Evolutionary conservation across 495 filamentous ascomycete genomes (phyloP).

Genomic region (Cercophora scortea): DNA sequence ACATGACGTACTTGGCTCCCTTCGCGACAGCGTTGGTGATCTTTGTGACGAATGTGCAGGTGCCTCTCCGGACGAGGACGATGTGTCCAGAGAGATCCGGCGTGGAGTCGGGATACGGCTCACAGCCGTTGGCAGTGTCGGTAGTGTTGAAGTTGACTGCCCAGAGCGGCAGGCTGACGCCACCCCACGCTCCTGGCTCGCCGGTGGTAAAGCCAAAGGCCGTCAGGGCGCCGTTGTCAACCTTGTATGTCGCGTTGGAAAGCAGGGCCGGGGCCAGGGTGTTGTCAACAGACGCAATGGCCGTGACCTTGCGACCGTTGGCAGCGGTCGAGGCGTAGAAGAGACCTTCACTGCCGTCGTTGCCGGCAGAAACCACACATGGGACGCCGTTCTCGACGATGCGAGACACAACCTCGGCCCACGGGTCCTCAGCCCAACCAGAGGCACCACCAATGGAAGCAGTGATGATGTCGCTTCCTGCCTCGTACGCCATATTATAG

Average conservation of each 20-base stretch:
- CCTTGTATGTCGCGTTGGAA: slow-evolving; percentile 24
- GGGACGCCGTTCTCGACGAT: slow-evolving; percentile 50
- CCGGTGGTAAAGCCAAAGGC: slow-evolving; percentile 33
- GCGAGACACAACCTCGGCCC: slow-evolving; percentile 43
- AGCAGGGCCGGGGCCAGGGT: slow-evolving; percentile 31
- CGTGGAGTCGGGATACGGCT: slow-evolving; percentile 32
- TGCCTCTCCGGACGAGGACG: slow-evolving; percentile 47
- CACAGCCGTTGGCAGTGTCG: slow-evolving; percentile 38
- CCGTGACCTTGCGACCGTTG: slow-evolving; percentile 41
- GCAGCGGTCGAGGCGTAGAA: slow-evolving; percentile 49
- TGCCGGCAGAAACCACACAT: slow-evolving; percentile 47
- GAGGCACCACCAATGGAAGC: slow-evolving; percentile 49
- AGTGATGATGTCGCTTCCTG: slow-evolving; percentile 51
- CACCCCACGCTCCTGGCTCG: slow-evolving; percentile 28
- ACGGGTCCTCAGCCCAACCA: slow-evolving; percentile 50
- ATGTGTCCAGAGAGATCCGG: slow-evolving; percentile 45
- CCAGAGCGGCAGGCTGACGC: slow-evolving; percentile 42
- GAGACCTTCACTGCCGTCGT: slow-evolving; percentile 42
- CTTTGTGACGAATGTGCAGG: slow-evolving; percentile 42
- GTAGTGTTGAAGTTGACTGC: slow-evolving; percentile 40
- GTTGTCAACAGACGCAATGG: slow-evolving; percentile 49
- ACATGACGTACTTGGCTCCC: slow-evolving; percentile 49
- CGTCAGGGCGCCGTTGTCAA: slow-evolving; percentile 16
- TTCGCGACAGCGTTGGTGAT: slow-evolving; percentile 39
- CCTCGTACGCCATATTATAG: slow-evolving; percentile 49